Conservation (phyloP, 78 protist species). For the Cavenderia fasciculata region DNA sequence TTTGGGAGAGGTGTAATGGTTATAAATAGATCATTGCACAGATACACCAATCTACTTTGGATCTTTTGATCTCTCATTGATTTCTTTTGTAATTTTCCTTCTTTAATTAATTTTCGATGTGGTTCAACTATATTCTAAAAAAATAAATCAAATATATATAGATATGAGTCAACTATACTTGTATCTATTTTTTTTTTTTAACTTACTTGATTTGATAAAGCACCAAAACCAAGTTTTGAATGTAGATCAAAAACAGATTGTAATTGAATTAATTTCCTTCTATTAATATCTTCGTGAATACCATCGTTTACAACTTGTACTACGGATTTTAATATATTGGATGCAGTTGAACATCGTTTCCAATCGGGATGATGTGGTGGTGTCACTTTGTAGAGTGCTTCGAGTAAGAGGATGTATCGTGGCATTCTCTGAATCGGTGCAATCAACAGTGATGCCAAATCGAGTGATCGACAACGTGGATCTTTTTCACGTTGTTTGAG, state of each 20-base stretch:
- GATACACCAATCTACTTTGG: slow-evolving; percentile 44
- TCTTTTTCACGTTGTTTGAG: slow-evolving; percentile 44
- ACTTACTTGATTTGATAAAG: background rate
- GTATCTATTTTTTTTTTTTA: background rate
- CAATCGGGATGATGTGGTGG: slow-evolving; percentile 24
- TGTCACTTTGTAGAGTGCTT: slow-evolving; percentile 26
- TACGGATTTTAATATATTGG: slow-evolving; percentile 4
- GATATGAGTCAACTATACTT: background rate
- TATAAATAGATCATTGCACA: slow-evolving; percentile 36
- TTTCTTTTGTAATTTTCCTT: slow-evolving; percentile 52
- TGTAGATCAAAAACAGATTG: slow-evolving; percentile 36
- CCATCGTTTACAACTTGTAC: slow-evolving; percentile 76
- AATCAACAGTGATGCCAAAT: slow-evolving; percentile 45
- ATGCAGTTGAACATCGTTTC: slow-evolving; percentile 3
- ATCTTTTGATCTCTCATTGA: slow-evolving; percentile 30
- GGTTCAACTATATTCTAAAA: slow-evolving; percentile 46
- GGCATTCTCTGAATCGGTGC: slow-evolving; percentile 72
- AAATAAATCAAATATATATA: too few relatives aligned
- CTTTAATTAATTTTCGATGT: slow-evolving; percentile 46
- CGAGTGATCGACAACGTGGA: slow-evolving; percentile 41
- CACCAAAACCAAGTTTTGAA: slow-evolving; percentile 9
- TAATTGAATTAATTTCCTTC: slow-evolving; percentile 28
- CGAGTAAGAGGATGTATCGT: slow-evolving; percentile 42
- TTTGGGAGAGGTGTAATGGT: slow-evolving; percentile 28
- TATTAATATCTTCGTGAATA: slow-evolving; percentile 45